Percentiles rank a stretch among this genome's conserved stretches.
Conservation (phyloP, 306 rosid genomes). For the Comarum palustre region DNA sequence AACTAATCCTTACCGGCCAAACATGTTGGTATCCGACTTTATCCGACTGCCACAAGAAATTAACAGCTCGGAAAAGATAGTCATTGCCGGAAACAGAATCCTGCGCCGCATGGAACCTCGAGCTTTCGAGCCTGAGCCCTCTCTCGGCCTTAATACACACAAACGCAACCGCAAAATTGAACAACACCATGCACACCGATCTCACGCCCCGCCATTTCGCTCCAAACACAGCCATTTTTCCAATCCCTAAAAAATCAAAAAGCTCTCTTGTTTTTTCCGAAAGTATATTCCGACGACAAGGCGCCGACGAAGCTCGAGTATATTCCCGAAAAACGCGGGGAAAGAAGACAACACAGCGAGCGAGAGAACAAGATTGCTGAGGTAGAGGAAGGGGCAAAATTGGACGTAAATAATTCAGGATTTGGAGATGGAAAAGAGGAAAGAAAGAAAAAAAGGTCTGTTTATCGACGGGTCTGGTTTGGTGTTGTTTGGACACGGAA, state of each 20-base stretch:
- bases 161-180: conserved; percentile 34
- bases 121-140: conserved; percentile 36
- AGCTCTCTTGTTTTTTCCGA: no score
- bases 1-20: conserved; percentile 63
- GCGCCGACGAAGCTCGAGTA: no score
- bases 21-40: conserved; percentile 58
- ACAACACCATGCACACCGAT: conserved; percentile 39
- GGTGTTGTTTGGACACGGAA: neutral
- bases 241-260: neutral
- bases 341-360: neutral
- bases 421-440: neutral
- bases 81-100: conserved; percentile 20
- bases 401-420: neutral
- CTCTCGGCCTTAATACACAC: conserved; percentile 62
- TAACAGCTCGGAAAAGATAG: conserved; percentile 42
- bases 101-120: conserved; percentile 30
- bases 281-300: no score
- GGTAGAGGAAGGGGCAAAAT: neutral
- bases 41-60: conserved; percentile 68
- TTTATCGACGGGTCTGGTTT: neutral
- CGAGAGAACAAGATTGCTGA: neutral
- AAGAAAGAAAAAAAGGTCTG: neutral
- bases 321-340: neutral
- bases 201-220: conserved; percentile 38
- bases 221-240: conserved; percentile 34